Conservation (phyloP, 768 basidiomycete genomes). For the Tricholoma terreum region DNA sequence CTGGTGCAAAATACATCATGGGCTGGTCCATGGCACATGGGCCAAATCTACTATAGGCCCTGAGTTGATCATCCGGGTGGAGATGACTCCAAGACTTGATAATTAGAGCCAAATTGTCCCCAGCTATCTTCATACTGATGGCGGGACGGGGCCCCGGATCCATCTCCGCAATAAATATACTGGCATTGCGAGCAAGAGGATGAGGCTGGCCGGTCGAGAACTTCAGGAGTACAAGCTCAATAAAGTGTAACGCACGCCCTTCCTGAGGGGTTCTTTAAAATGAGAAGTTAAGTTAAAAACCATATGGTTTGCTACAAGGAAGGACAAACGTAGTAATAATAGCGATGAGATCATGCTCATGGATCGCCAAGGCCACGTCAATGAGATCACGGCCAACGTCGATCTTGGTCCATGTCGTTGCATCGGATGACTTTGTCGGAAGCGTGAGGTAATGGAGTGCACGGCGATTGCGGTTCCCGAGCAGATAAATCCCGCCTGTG, state of each 20-base stretch:
- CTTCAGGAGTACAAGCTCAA: slow-evolving; percentile 25
- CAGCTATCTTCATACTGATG: slow-evolving; percentile 45
- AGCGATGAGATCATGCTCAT: slow-evolving; percentile 44
- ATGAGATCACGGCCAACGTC: slow-evolving; percentile 29
- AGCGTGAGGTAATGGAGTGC: slow-evolving; percentile 32
- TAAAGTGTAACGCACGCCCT: background rate
- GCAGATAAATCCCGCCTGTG: slow-evolving; percentile 37
- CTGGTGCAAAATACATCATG: no score
- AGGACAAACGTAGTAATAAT: slow-evolving; percentile 38
- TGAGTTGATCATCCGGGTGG: no score
- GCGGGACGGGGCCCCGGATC: slow-evolving; percentile 27
- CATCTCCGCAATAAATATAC: slow-evolving; percentile 27
- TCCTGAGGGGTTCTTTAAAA: background rate
- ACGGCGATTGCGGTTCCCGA: slow-evolving; percentile 27
- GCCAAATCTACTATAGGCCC: no score
- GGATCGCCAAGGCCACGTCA: slow-evolving; percentile 41
- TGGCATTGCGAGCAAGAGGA: slow-evolving; percentile 28
- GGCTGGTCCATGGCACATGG: no score
- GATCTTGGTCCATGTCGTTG: slow-evolving; percentile 28
- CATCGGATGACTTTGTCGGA: slow-evolving; percentile 25
- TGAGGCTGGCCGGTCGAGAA: slow-evolving; percentile 38
- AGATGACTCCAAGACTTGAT: no score
- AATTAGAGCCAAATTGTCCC: slow-evolving; percentile 40
- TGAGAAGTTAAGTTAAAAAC: background rate
- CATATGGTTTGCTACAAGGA: background rate